A percentile compares a stretch with the other conserved stretches of the same genome.
Evolutionary conservation across 108 stramenopile species (phyloP).

Genomic region (Chaetoceros tenuissimus): DNA sequence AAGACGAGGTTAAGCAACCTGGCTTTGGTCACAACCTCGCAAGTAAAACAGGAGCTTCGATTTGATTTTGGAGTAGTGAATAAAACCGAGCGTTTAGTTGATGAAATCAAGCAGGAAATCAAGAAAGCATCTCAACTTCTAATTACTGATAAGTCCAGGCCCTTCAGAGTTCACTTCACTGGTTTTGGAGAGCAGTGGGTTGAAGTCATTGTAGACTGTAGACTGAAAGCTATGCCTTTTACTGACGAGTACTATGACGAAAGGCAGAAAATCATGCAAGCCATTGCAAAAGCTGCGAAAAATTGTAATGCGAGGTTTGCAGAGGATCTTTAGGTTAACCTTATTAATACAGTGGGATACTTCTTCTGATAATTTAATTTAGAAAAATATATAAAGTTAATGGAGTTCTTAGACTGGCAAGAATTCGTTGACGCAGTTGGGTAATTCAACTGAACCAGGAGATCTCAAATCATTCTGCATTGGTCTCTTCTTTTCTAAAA

Average conservation of each 20-base stretch:
- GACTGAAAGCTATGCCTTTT: constrained; percentile 41
- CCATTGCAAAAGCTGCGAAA: constrained; percentile 53
- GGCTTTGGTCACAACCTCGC: constrained; percentile 35
- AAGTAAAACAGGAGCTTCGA: constrained; percentile 50
- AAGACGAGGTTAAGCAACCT: constrained; percentile 49
- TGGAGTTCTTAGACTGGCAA: constrained; percentile 24
- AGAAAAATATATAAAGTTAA: background rate
- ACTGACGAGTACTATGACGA: constrained; percentile 54
- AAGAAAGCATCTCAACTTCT: constrained; percentile 35
- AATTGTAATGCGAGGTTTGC: constrained; percentile 43
- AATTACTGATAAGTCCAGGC: constrained; percentile 52
- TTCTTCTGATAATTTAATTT: background rate
- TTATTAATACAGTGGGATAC: background rate
- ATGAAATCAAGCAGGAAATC: constrained; percentile 60
- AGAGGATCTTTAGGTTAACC: background rate
- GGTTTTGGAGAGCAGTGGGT: constrained; percentile 41
- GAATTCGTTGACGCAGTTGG: constrained; percentile 39
- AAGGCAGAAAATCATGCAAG: constrained; percentile 44
- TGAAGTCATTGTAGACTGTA: constrained; percentile 51
- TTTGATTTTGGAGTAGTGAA: constrained; percentile 40
- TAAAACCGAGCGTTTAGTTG: constrained; percentile 39
- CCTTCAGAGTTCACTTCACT: constrained; percentile 49
- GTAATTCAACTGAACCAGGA: constrained; percentile 26
- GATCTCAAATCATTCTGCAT: constrained; percentile 19
- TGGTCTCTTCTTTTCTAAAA: constrained; percentile 28